Evolutionary conservation across 2,329 filamentous ascomycete genomes (phyloP).

Genomic region (Alternaria sp.): DNA sequence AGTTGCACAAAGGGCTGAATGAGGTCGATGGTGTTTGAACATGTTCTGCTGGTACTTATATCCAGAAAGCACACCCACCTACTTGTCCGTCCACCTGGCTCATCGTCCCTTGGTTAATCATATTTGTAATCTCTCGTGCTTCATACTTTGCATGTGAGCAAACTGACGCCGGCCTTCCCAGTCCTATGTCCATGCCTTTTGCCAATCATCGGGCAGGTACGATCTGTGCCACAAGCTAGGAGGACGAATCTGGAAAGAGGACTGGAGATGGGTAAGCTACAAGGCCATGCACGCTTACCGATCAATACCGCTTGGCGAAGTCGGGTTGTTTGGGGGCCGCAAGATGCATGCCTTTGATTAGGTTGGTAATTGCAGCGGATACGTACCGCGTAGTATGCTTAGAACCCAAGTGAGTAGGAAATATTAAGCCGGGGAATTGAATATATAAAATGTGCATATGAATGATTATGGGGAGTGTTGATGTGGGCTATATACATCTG

Average conservation of each 20-base stretch:
- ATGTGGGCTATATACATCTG: background rate
- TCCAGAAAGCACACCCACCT: background rate
- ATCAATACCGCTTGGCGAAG: background rate
- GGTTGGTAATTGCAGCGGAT: background rate
- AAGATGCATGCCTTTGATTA: background rate
- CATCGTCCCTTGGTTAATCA: background rate
- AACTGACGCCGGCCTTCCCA: background rate
- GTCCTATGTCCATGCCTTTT: background rate
- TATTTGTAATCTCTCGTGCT: constrained; percentile 1
- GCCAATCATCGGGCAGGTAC: background rate
- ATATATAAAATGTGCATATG: background rate
- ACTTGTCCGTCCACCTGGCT: background rate
- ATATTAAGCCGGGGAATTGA: background rate
- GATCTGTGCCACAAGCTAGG: background rate
- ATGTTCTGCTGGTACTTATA: background rate
- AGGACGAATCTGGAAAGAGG: background rate
- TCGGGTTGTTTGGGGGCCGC: background rate
- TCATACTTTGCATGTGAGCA: constrained; percentile 2
- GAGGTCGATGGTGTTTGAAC: constrained; percentile 1
- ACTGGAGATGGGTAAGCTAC: background rate
- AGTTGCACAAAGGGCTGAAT: too few relatives aligned
- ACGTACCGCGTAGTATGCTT: background rate
- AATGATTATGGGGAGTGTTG: background rate
- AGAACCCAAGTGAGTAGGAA: too few relatives aligned
- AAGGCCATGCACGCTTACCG: background rate